Evolutionary conservation across 441 rosid species (phyloP).

Genomic region (Pelargonium australe): DNA sequence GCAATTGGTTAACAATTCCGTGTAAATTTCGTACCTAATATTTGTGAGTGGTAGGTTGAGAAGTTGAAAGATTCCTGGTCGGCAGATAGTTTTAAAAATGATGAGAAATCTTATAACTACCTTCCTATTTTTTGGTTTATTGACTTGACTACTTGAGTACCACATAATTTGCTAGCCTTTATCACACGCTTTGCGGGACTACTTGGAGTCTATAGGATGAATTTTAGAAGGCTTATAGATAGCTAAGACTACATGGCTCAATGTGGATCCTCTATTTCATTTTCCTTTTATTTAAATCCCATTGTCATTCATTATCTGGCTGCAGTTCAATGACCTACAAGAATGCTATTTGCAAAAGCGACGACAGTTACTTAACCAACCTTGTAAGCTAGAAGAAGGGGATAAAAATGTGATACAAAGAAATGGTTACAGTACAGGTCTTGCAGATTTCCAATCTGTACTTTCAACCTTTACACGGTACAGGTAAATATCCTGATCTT

Average conservation of each 20-base stretch:
- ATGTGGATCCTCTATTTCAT: neutral
- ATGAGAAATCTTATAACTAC: neutral
- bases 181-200: neutral
- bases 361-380: conserved; percentile 50
- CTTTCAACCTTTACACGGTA: conserved; percentile 75
- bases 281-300: neutral
- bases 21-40: neutral
- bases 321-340: conserved; percentile 85
- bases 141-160: neutral
- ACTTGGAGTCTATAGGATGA: neutral
- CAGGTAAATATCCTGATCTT: conserved; percentile 43
- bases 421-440: conserved; percentile 49
- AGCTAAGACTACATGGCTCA: conserved; percentile 1
- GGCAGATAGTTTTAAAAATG: neutral
- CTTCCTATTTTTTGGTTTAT: neutral
- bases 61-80: neutral
- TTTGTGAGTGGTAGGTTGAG: neutral
- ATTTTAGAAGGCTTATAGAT: neutral
- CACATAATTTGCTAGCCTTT: neutral
- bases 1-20: neutral
- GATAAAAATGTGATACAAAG: conserved; percentile 58
- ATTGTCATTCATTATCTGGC: conserved; percentile 8
- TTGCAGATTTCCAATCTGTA: conserved; percentile 85
- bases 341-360: conserved; percentile 93
- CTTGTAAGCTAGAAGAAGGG: conserved; percentile 45